phyloP scores from a whole-genome alignment of 192 early-diverging fungal genomes.

The Gaertneriomyces sp. region DNA sequence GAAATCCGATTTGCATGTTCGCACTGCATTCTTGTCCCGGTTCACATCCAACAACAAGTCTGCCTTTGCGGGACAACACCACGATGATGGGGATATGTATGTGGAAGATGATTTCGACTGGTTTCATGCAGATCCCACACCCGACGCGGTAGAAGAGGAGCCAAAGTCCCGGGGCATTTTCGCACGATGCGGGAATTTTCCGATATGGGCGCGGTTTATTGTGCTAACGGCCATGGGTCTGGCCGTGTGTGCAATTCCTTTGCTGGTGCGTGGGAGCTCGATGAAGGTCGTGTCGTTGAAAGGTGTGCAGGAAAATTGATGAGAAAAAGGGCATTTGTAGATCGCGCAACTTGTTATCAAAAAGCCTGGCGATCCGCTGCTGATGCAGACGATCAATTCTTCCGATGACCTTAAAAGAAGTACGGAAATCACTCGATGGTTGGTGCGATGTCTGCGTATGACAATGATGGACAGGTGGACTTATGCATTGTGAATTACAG shows the following conservation, averaged over 20 bases:
- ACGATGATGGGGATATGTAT: not conserved
- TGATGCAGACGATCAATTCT: slow-evolving; percentile 7
- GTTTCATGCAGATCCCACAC: slow-evolving; percentile 13
- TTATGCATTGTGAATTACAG: not conserved
- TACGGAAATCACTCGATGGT: slow-evolving; percentile 29
- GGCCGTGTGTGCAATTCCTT: slow-evolving; percentile 7
- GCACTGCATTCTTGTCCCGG: not conserved
- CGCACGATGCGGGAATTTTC: slow-evolving; percentile 20
- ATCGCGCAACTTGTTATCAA: not conserved
- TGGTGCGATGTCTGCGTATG: not conserved
- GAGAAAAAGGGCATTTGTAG: not conserved
- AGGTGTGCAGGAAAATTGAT: not conserved
- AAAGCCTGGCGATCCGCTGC: slow-evolving; percentile 8
- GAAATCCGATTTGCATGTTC: too few relatives aligned
- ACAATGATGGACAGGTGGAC: not conserved
- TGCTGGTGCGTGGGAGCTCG: slow-evolving; percentile 1
- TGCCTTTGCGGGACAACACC: not conserved
- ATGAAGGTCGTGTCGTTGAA: not conserved
- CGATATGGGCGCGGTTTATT: slow-evolving; percentile 19
- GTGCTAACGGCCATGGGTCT: slow-evolving; percentile 13
- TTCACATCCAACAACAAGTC: not conserved
- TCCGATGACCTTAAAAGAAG: slow-evolving; percentile 11
- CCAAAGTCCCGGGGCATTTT: slow-evolving; percentile 13
- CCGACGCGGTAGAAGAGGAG: slow-evolving; percentile 19
- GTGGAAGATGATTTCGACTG: slow-evolving; percentile 29